Percentiles rank a stretch among this genome's conserved stretches.
Conservation (phyloP, 257 asterid genomes). For the Perilla frutescens region DNA sequence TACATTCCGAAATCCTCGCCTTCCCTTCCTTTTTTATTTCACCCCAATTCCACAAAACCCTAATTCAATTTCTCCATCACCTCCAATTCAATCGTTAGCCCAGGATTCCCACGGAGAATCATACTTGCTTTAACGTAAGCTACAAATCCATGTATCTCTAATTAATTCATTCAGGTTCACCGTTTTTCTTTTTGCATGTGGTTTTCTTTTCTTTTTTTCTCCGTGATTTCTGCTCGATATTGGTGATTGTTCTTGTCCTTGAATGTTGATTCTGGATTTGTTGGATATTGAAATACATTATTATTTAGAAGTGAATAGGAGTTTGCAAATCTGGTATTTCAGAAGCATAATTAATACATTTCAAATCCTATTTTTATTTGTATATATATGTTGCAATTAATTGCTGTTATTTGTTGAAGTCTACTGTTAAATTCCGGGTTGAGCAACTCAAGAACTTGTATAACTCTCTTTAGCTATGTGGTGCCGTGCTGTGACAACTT, state of each 20-base stretch:
- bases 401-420: too few species aligned
- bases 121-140: neutral
- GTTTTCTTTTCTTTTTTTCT: neutral
- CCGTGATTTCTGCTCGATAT: neutral
- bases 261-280: neutral
- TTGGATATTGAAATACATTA: neutral
- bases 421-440: too few species aligned
- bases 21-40: conserved; percentile 34
- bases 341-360: neutral
- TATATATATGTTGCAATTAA: too few species aligned
- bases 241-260: neutral
- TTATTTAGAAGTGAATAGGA: neutral
- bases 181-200: neutral
- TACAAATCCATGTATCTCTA: neutral
- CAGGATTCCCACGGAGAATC: conserved; percentile 11
- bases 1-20: conserved; percentile 33
- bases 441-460: neutral
- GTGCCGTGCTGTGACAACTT: neutral
- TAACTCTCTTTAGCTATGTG: neutral
- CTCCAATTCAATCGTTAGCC: conserved; percentile 14
- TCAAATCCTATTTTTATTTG: neutral
- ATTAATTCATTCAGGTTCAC: neutral
- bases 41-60: conserved; percentile 32
- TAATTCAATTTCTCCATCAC: conserved; percentile 9
- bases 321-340: neutral